Percentiles rank a stretch among this genome's conserved stretches.
These are phyloP conservation scores for Lupinus albus DNA, from an alignment of 306 rosid genomes.

Conservation along the genomic window DNA sequence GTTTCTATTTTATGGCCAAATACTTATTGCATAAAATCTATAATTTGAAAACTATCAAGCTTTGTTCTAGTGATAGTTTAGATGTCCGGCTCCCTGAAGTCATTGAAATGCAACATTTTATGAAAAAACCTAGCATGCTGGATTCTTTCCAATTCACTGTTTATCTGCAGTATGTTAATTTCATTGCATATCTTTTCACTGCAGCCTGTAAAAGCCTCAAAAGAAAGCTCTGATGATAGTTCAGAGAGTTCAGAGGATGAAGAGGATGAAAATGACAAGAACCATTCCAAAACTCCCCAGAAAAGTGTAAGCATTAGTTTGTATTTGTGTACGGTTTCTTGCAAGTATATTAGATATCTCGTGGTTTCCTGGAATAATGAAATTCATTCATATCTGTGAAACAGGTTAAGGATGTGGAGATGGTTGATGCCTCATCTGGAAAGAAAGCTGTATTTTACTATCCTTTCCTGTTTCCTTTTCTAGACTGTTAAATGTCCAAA, in stretches of 20 bases:
- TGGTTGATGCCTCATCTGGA: constrained; percentile 61
- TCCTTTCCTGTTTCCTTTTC: background rate
- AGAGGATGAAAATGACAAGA: constrained; percentile 48
- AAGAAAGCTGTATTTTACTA: constrained; percentile 53
- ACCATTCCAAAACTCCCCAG: constrained; percentile 52
- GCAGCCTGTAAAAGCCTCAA: constrained; percentile 38
- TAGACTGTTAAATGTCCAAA: background rate
- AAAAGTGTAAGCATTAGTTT: constrained; percentile 46
- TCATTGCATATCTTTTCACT: background rate
- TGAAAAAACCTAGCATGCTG: background rate
- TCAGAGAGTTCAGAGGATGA: constrained; percentile 48
- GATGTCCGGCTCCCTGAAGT: background rate
- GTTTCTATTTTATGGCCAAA: background rate
- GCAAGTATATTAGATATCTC: too few species aligned
- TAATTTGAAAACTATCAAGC: background rate
- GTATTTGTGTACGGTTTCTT: too few species aligned
- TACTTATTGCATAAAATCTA: background rate
- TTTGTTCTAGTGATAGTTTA: background rate
- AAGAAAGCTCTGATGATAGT: constrained; percentile 38
- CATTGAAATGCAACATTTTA: background rate
- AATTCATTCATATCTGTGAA: background rate
- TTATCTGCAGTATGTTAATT: background rate
- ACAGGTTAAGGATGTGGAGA: constrained; percentile 68
- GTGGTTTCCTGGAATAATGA: background rate
- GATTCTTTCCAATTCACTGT: background rate